phyloP scores from a whole-genome alignment of 148 eudicot species.

The Rhododendron mucronatum region DNA sequence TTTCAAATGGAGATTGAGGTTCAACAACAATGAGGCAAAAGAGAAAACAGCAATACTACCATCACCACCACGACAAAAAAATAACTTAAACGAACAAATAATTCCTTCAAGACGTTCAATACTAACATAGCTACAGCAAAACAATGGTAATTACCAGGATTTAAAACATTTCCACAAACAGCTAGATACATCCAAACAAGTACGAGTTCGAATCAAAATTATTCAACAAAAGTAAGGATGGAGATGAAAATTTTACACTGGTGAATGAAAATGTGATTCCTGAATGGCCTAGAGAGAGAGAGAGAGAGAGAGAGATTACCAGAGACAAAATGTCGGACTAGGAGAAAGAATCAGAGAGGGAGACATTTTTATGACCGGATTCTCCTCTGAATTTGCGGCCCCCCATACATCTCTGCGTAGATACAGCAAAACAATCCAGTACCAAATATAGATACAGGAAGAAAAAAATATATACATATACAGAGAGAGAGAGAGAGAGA shows the following conservation, averaged over 20 bases:
- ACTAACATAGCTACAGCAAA: neutral
- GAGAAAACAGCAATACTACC: neutral
- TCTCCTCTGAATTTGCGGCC: slow-evolving; percentile 8
- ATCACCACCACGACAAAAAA: neutral
- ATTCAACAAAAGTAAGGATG: neutral
- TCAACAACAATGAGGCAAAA: neutral
- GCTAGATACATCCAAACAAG: neutral
- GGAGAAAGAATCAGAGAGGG: neutral
- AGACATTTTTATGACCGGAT: neutral
- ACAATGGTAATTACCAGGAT: neutral
- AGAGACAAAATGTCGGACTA: slow-evolving; percentile 4
- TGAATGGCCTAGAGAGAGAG: neutral
- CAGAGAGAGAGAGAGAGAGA: neutral
- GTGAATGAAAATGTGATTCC: slow-evolving; percentile 2
- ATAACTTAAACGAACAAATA: too few relatives aligned
- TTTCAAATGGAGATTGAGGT: neutral
- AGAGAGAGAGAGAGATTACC: slow-evolving; percentile 8
- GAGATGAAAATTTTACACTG: neutral
- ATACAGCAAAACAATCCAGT: neutral
- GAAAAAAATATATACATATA: too few relatives aligned
- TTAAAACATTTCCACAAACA: neutral
- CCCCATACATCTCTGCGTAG: neutral
- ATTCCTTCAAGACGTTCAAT: neutral
- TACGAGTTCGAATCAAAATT: neutral
- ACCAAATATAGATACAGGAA: slow-evolving; percentile 4